Base-by-base conservation (phyloP, 2,329 filamentous ascomycete species). In the Penicillium sp. region DNA sequence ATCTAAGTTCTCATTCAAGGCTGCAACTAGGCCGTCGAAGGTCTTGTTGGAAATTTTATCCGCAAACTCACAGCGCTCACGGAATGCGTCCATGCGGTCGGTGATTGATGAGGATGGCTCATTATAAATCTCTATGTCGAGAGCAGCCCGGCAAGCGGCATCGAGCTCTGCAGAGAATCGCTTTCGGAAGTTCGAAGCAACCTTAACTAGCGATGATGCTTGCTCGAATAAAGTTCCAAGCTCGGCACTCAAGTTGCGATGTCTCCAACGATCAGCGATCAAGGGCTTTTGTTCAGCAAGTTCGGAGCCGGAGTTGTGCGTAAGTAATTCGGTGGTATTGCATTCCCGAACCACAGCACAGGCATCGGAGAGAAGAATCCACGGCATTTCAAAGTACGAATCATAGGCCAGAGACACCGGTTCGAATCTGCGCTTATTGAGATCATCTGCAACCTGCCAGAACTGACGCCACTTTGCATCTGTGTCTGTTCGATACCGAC, bases 381-480 rank as follows among this genome's bases (percentile, higher is more conserved):
- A 97, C 1, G 91, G 85, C 78, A 93, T 84, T 50, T 88, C 87
- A 10, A 83, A 82, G 48, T 85, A 81, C 0, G 83, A 74, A 67
- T 98, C 95, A 54, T 91, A 87, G 0, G 88, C 85, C 45, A 98
- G 79, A 1, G 90, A 88, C 45, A 98, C 77, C 0, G 91, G 88
- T 69, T 97, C 93, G 19, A 90, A 89, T 68, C 93, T 84, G 67
- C 91, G 88, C 67, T 90, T 92, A 71, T 98, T 92, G 42, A 99
- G 79, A 71, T 96, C 93, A 13, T 90, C 82, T 19, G 96, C 83
- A 19, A 98, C 82, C 31, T 92, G 87, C 78, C 92, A 96, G 74
- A 96, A 96, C 50, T 90, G 86, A 61, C 90, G 87, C 95, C 95
- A 99, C 72, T 96, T 92, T 11, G 85, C 83, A 69, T 95, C 89